Conservation (phyloP, 805 yeast genomes). For the Nakazawaea siamensis region DNA sequence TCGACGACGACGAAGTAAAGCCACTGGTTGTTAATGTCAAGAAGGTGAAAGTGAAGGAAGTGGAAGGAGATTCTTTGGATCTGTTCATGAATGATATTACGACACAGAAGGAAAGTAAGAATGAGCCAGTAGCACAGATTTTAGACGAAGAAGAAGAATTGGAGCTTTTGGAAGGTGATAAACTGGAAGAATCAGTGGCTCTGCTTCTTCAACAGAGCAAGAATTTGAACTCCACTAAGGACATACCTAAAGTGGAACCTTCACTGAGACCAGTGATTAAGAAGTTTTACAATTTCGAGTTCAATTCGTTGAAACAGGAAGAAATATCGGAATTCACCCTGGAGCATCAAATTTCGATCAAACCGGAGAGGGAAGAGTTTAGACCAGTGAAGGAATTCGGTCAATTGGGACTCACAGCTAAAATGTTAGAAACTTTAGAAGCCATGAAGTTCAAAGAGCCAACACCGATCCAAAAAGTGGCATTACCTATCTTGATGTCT, state of each 20-base stretch:
- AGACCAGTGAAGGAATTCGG: conserved; percentile 72
- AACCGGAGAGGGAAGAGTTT: conserved; percentile 44
- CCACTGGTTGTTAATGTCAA: too few relatives aligned
- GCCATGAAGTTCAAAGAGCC: conserved; percentile 51
- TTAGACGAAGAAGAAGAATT: conserved; percentile 10
- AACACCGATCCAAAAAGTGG: conserved; percentile 86
- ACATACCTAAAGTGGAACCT: conserved; percentile 40
- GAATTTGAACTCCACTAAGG: conserved; percentile 38
- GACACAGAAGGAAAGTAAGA: too few relatives aligned
- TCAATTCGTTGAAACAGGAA: conserved; percentile 44
- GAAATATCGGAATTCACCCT: conserved; percentile 51
- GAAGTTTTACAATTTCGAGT: conserved; percentile 48
- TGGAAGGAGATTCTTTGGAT: conserved; percentile 37
- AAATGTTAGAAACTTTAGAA: conserved; percentile 44
- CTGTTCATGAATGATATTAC: conserved; percentile 28
- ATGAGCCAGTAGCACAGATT: too few relatives aligned
- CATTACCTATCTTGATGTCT: conserved; percentile 82
- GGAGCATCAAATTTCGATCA: conserved; percentile 58
- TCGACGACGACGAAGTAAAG: too few relatives aligned
- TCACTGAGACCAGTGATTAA: conserved; percentile 45
- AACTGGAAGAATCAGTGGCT: conserved; percentile 24
- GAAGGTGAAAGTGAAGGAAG: conserved; percentile 9
- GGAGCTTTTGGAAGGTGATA: conserved; percentile 21
- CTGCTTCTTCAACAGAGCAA: conserved; percentile 30
- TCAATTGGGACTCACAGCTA: conserved; percentile 68